Evolutionary conservation across 2,329 filamentous ascomycete species (phyloP).

Genomic region (Claviceps sp.): DNA sequence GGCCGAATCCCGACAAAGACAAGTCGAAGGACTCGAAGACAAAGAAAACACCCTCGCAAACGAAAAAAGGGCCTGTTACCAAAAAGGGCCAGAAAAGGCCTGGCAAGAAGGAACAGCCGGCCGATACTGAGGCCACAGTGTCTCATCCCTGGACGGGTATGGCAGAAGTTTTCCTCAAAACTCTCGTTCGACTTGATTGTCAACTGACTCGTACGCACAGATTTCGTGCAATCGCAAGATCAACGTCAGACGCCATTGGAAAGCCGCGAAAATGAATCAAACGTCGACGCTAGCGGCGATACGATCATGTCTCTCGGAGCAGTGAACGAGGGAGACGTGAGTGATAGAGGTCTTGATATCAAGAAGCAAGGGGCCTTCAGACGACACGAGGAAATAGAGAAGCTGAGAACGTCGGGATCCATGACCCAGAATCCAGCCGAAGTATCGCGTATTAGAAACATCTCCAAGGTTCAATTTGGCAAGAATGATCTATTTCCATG

Average conservation of each 20-base stretch:
- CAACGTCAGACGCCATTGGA: conserved; percentile 30
- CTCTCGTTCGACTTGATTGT: background rate
- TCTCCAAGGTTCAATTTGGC: conserved; percentile 89
- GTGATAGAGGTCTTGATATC: conserved; percentile 32
- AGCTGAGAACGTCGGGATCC: conserved; percentile 81
- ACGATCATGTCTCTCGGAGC: conserved; percentile 30
- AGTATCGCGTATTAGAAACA: conserved; percentile 87
- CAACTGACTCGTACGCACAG: conserved; percentile 10
- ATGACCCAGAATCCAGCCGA: conserved; percentile 99
- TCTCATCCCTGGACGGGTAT: conserved; percentile 37
- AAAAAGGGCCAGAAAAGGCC: conserved; percentile 47
- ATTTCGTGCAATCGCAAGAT: conserved; percentile 35
- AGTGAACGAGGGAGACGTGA: conserved; percentile 40
- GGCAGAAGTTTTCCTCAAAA: background rate
- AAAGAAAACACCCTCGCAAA: conserved; percentile 49
- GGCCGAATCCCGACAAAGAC: conserved; percentile 82
- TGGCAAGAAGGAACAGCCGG: conserved; percentile 41
- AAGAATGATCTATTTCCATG: conserved; percentile 85
- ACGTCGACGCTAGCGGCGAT: conserved; percentile 29
- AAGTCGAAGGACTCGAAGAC: conserved; percentile 62
- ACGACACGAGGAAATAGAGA: conserved; percentile 88
- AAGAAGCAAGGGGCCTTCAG: conserved; percentile 47
- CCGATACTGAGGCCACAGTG: conserved; percentile 38
- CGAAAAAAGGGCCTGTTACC: conserved; percentile 44
- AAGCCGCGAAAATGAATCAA: conserved; percentile 30